phyloP scores from a whole-genome alignment of 352 stramenopile species.

The Phytopythium montanum region DNA sequence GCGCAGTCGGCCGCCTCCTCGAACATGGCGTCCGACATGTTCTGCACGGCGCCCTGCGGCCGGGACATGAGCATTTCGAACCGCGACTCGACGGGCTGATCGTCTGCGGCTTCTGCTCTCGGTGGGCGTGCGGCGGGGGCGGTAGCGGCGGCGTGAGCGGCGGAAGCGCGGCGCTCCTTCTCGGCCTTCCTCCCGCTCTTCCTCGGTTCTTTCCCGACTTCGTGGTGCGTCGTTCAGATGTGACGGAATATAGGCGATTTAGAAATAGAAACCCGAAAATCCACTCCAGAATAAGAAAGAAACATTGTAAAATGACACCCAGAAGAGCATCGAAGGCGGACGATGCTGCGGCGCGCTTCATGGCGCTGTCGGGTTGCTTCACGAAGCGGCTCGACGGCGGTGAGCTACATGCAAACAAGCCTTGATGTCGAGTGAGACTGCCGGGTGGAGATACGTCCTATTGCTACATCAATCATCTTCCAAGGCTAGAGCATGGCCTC shows the following conservation, averaged over 20 bases:
- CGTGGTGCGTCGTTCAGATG: neutral
- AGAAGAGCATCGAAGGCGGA: too few relatives aligned
- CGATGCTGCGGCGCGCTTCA: too few relatives aligned
- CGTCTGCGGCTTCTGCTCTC: neutral
- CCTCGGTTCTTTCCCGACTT: neutral
- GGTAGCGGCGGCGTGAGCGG: neutral
- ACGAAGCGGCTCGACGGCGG: too few relatives aligned
- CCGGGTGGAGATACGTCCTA: too few relatives aligned
- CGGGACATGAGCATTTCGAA: constrained; percentile 14
- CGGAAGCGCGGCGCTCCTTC: neutral
- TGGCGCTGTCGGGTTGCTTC: too few relatives aligned
- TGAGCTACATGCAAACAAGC: too few relatives aligned
- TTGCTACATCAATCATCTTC: too few relatives aligned
- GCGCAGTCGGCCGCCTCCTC: constrained; percentile 64
- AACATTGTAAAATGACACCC: too few relatives aligned
- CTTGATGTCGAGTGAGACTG: too few relatives aligned
- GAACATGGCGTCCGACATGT: constrained; percentile 42
- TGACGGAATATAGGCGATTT: too few relatives aligned
- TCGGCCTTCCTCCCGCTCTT: neutral
- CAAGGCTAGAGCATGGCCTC: constrained; percentile 37
- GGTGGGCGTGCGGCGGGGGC: neutral
- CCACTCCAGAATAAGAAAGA: too few relatives aligned
- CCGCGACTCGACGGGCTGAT: neutral
- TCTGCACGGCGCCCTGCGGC: constrained; percentile 12
- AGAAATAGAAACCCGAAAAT: too few relatives aligned